phyloP scores from a whole-genome alignment of 1,139 yeast genomes.

The Sugiyamaella paludigena region DNA sequence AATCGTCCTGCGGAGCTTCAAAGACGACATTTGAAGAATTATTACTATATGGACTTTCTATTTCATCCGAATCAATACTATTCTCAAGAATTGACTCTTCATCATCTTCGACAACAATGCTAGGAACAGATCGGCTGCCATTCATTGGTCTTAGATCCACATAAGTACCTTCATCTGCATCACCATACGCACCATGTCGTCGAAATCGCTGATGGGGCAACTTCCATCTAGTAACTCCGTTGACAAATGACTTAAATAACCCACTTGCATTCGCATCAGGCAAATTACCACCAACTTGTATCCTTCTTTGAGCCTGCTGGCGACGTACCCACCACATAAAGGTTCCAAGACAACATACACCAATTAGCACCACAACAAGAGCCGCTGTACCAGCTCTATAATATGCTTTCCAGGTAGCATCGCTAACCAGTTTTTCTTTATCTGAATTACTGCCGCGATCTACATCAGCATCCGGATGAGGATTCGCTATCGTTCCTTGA shows the following conservation, averaged over 20 bases:
- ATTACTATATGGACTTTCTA: constrained; percentile 12
- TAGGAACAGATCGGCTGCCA: constrained; percentile 8
- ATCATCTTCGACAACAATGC: constrained; percentile 17
- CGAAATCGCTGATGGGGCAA: constrained; percentile 15
- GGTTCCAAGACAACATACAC: constrained; percentile 24
- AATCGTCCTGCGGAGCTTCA: constrained; percentile 8
- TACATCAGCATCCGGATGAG: constrained; percentile 14
- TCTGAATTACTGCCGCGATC: constrained; percentile 3
- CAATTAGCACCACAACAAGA: constrained; percentile 34
- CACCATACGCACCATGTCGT: background rate
- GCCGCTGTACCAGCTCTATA: constrained; percentile 42
- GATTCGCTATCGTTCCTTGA: constrained; percentile 14
- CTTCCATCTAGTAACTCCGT: constrained; percentile 32
- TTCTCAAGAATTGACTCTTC: constrained; percentile 16
- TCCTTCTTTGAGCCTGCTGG: constrained; percentile 7
- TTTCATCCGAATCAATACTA: constrained; percentile 6
- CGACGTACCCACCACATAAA: constrained; percentile 30
- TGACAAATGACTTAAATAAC: constrained; percentile 25
- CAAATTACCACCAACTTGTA: constrained; percentile 5
- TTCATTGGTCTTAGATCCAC: constrained; percentile 11
- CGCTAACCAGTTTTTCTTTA: constrained; percentile 27
- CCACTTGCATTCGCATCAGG: constrained; percentile 13
- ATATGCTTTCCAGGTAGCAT: constrained; percentile 41
- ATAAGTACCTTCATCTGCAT: constrained; percentile 13
- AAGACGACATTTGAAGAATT: constrained; percentile 16